A percentile compares a stretch with the other conserved stretches of the same genome.
phyloP scores from a whole-genome alignment of 2,329 filamentous ascomycete genomes.

The Exophiala xenobiotica region DNA sequence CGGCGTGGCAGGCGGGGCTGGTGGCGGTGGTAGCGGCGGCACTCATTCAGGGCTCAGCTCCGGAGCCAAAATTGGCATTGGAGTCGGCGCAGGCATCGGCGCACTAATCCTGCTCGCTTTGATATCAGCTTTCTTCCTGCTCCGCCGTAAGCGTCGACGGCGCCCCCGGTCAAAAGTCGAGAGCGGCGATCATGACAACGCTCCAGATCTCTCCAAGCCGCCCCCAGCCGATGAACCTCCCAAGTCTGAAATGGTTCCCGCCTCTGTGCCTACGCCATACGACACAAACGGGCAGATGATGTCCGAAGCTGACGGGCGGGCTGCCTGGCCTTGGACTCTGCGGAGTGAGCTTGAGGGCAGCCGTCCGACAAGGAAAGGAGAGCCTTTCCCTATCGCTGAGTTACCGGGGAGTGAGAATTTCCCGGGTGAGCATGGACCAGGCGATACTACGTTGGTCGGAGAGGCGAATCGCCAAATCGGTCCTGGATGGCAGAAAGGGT shows the following conservation, averaged over 20 bases:
- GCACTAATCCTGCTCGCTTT: constrained; percentile 27
- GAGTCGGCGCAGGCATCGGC: constrained; percentile 26
- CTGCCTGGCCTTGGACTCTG: constrained; percentile 8
- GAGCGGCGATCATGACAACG: constrained; percentile 1
- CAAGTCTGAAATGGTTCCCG: background rate
- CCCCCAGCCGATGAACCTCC: background rate
- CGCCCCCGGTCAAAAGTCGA: constrained; percentile 5
- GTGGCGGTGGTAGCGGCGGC: background rate
- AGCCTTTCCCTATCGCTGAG: constrained; percentile 5
- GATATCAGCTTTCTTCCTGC: constrained; percentile 27
- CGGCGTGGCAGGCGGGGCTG: background rate
- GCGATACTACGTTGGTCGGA: background rate
- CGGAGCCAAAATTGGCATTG: constrained; percentile 31
- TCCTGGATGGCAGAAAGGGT: constrained; percentile 8
- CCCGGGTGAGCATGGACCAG: constrained; percentile 5
- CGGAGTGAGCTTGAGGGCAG: constrained; percentile 10
- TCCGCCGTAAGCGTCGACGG: constrained; percentile 19
- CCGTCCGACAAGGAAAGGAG: constrained; percentile 2
- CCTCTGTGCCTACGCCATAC: background rate
- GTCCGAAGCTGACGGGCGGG: constrained; percentile 6
- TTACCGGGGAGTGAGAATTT: constrained; percentile 11
- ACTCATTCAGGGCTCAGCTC: constrained; percentile 25
- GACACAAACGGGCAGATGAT: background rate
- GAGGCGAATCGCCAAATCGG: constrained; percentile 13
- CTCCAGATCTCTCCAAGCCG: background rate